Evolutionary conservation across 2,329 filamentous ascomycete genomes (phyloP), one percentile per base, ranked within the genome.

Genomic region (Pyrenophora teres): DNA sequence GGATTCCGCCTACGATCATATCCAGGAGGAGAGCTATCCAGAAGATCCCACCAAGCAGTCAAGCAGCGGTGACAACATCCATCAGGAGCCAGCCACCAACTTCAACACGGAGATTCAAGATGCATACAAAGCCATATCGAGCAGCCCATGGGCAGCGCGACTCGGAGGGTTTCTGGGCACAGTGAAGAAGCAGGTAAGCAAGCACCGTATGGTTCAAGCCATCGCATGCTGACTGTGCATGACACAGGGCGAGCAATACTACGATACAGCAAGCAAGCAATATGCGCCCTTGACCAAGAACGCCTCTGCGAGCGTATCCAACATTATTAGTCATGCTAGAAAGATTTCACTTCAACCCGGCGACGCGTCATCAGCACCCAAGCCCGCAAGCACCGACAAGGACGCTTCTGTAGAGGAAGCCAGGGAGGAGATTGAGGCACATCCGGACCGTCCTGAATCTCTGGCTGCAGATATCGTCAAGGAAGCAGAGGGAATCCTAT

Each of bases 1-100:
- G 94, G 94, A 99, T 83, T 82, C 95, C 69, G 92, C 92, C 38
- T 99, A 97, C 82, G 94, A 99, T 71, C 92, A 96, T 75, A 96
- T 97, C 67, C 87, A 91, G 72, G 91, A 96, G 78, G 87, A 94
- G 73, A 83, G 90, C 63, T 76, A 77, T 21, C 74, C 78, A 4
- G 71, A 79, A 53, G 78, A 83, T 56, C 63, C 72, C 27, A 73
- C 76, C 45, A 80, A 82, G 60, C 74, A 79, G 59, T 77, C 78
- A 32, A 70, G 64, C 31, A 77, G 80, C 58, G 76, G 78, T 55
- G 76, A 78, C 37, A 73, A 64, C 60, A 62, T 62, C 61, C 50
- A 61, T 40, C 56, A 60, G 54, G 53, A 67, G 67, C 54, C 76
- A 45, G 47, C 61, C 62, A 72, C 72, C 63, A 79, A 87, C 45